A percentile compares a stretch with the other conserved stretches of the same genome.
Conservation (phyloP, 2,329 filamentous ascomycete species). For the Cladophialophora chaetospira region DNA sequence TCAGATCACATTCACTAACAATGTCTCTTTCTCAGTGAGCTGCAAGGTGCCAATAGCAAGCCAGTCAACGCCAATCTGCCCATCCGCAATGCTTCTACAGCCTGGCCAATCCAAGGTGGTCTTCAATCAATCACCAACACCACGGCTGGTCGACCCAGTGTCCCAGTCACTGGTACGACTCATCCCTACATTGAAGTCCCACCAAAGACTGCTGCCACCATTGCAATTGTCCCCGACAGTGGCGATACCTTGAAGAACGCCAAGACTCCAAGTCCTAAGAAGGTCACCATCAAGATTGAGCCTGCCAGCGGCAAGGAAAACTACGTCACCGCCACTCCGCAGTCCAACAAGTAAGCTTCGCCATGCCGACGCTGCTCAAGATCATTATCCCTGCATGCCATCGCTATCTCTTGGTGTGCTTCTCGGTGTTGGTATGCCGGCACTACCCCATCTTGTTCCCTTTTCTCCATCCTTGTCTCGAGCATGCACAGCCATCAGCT, state of each 20-base stretch:
- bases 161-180: slow-evolving; percentile 32
- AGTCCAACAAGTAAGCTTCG: slow-evolving; percentile 33
- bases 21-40: slow-evolving; percentile 37
- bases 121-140: slow-evolving; percentile 44
- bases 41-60: slow-evolving; percentile 43
- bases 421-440: slow-evolving; percentile 25
- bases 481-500: slow-evolving; percentile 22
- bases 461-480: slow-evolving; percentile 27
- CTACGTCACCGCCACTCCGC: slow-evolving; percentile 37
- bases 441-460: slow-evolving; percentile 21
- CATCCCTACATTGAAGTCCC: slow-evolving; percentile 36
- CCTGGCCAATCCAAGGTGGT: slow-evolving; percentile 42
- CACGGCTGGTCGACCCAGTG: slow-evolving; percentile 33
- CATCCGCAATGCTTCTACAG: slow-evolving; percentile 33
- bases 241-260: slow-evolving; percentile 36
- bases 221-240: slow-evolving; percentile 37
- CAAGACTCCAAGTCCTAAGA: slow-evolving; percentile 45
- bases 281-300: slow-evolving; percentile 41
- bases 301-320: slow-evolving; percentile 45
- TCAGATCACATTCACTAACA: slow-evolving; percentile 34
- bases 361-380: slow-evolving; percentile 13
- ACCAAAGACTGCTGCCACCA: slow-evolving; percentile 40
- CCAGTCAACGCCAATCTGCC: slow-evolving; percentile 37
- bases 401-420: slow-evolving; percentile 24
- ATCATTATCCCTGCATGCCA: slow-evolving; percentile 14